Evolutionary conservation across 495 filamentous ascomycete genomes (phyloP), one percentile per base, ranked within the genome.

Genomic region (Pseudotulostoma volvatum): DNA sequence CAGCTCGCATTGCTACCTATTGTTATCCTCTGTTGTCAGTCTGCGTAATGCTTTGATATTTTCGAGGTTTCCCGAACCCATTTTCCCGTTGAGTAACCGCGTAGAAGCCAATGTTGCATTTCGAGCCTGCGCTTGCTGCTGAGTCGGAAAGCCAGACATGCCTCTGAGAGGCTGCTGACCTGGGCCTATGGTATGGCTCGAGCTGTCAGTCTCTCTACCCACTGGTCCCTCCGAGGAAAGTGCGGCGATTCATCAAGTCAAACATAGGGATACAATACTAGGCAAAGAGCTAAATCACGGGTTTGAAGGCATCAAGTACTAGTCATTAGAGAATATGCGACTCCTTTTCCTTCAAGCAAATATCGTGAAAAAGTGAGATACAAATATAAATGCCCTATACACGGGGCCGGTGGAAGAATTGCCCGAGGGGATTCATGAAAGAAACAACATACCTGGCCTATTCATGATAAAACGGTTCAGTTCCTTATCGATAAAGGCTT

Each of bases 51-150:
- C n/a, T n/a, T n/a, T n/a, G n/a, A n/a, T n/a, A n/a, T n/a, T n/a
- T n/a, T n/a, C n/a, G n/a, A n/a, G n/a, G n/a, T n/a, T n/a, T n/a
- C n/a, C 44, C 68, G 58, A 68, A 85, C 81, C 79, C 53, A 81
- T 61, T 59, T 82, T 81, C 36, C 78, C 77, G 45, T 81, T 81
- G 46, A 75, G 77, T 70, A 86, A 62, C 54, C 79, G 74, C 55
- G 60, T 67, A n/a, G 80, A 71, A 14, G 70, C 69, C 45, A 73
- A 43, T 33, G 63, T 59, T 39, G 59, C 52, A 51, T 65, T 70
- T 58, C 78, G 70, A 47, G 70, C 71, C 44, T 77, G 69, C 46
- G 73, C 67, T 56, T 76, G 63, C 56, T 67, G 74, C 61, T 77
- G 79, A 47, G 66, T 63, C 48, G 74, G 70, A 61, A 80, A 83